Percentiles rank a stretch among this genome's conserved stretches.
phyloP scores from a whole-genome alignment of 202 grass and related monocot genomes.

The Musa balbisiana region DNA sequence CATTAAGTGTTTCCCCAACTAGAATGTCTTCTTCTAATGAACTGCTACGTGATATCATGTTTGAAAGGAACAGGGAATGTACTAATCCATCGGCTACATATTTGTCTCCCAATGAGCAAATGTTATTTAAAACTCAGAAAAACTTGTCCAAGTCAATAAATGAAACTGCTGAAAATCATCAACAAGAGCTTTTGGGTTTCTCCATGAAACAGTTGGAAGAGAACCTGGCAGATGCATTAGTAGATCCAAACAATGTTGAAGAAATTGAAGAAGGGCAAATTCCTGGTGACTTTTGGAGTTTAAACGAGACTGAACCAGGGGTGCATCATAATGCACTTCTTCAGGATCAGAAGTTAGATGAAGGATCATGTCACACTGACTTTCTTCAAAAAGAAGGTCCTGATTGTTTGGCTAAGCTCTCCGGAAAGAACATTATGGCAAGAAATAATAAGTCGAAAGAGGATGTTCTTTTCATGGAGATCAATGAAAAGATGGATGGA shows the following conservation, averaged over 20 bases:
- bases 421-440: neutral
- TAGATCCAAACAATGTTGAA: constrained; percentile 19
- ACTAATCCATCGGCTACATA: neutral
- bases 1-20: neutral
- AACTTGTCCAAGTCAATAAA: neutral
- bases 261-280: constrained; percentile 88
- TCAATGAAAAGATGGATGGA: neutral
- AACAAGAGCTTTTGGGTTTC: neutral
- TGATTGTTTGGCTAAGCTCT: neutral
- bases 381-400: neutral
- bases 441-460: neutral
- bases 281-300: constrained; percentile 31
- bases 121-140: neutral
- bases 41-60: constrained; percentile 2
- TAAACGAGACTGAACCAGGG: neutral
- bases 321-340: constrained; percentile 3
- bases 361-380: neutral
- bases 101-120: neutral
- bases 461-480: neutral
- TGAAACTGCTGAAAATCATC: neutral
- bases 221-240: neutral
- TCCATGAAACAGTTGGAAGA: constrained; percentile 15
- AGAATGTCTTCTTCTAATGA: neutral
- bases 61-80: neutral
- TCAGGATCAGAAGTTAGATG: neutral